These are phyloP conservation scores for Tolypocladium cylindrosporum DNA, from an alignment of 2,329 filamentous ascomycete genomes.

Conservation along the genomic window DNA sequence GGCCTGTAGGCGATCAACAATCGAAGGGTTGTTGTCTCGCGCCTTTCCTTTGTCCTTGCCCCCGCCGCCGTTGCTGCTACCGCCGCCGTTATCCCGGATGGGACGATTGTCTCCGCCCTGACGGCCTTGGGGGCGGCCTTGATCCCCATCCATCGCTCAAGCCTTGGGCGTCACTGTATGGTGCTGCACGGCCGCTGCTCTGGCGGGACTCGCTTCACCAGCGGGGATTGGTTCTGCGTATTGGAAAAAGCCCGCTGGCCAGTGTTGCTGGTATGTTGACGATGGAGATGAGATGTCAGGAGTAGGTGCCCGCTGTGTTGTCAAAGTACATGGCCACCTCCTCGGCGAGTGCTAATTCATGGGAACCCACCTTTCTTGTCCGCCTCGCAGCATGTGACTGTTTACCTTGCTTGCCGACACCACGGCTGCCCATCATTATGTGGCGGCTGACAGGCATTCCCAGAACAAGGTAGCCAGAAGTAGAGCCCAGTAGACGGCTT, in stretches of 20 bases:
- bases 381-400: background rate
- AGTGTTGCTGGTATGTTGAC: background rate
- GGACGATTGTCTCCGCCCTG: background rate
- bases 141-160: background rate
- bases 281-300: background rate
- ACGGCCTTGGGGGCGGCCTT: background rate
- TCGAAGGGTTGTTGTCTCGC: conserved; percentile 3
- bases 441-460: background rate
- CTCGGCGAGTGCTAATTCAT: background rate
- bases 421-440: background rate
- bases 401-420: background rate
- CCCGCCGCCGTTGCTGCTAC: background rate
- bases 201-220: background rate
- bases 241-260: background rate
- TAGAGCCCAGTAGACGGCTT: background rate
- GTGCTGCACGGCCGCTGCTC: background rate
- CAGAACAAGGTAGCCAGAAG: background rate
- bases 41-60: conserved; percentile 7
- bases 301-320: background rate
- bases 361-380: background rate
- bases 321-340: background rate
- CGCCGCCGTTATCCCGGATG: background rate
- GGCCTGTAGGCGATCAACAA: conserved; percentile 15
- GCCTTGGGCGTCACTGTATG: background rate
- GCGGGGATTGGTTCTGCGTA: background rate